Evolutionary conservation across 352 stramenopile species (phyloP).

Genomic region (Phytophthora brassicae): DNA sequence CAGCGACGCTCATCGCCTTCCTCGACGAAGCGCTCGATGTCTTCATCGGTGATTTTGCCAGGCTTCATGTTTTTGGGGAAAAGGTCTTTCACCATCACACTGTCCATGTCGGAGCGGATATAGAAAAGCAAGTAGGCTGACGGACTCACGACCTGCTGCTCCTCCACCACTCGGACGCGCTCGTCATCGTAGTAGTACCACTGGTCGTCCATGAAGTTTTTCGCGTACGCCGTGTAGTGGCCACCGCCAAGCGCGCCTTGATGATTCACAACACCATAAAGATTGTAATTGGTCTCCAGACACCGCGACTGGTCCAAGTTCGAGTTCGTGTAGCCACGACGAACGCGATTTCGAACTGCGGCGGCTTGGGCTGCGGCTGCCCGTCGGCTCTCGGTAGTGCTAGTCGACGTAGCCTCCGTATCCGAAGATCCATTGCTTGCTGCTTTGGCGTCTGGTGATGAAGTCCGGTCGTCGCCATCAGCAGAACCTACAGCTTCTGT

Average conservation of each 20-base stretch:
- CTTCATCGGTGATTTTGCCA: constrained; percentile 86
- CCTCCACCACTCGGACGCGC: constrained; percentile 83
- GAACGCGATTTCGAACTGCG: constrained; percentile 63
- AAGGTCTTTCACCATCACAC: constrained; percentile 77
- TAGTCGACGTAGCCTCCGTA: constrained; percentile 12
- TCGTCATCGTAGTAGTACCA: constrained; percentile 92
- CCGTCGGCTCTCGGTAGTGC: constrained; percentile 28
- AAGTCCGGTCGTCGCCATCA: constrained; percentile 16
- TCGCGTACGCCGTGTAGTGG: constrained; percentile 89
- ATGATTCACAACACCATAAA: constrained; percentile 90
- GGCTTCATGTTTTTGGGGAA: constrained; percentile 86
- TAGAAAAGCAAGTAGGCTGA: constrained; percentile 94
- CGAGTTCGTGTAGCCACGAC: constrained; percentile 87
- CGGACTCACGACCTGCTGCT: constrained; percentile 81
- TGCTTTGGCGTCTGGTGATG: constrained; percentile 13
- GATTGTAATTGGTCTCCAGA: constrained; percentile 87
- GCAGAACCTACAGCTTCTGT: constrained; percentile 6
- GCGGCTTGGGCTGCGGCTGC: constrained; percentile 29
- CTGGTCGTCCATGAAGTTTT: constrained; percentile 88
- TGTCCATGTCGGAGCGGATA: constrained; percentile 87
- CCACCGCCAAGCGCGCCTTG: constrained; percentile 84
- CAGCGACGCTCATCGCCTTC: constrained; percentile 81
- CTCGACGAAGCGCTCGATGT: constrained; percentile 88
- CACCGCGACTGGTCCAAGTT: constrained; percentile 87
- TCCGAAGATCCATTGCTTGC: constrained; percentile 8